Conservation (phyloP, 176 grass and related monocot species). For the Aegilops bicornis region DNA sequence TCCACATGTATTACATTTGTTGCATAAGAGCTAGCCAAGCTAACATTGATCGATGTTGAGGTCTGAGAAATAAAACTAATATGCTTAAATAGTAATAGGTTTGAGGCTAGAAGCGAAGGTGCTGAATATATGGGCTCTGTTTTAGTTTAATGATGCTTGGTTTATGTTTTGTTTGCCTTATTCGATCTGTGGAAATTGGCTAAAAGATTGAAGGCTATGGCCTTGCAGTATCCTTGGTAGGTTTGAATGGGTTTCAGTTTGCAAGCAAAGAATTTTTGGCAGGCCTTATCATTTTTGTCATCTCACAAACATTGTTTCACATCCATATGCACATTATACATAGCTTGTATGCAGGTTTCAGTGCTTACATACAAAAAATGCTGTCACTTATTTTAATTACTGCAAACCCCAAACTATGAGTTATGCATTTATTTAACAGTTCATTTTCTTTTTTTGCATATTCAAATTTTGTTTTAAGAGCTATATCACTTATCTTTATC, state of each 20-base stretch:
- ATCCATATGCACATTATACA: conserved; percentile 1
- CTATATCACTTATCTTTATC: conserved; percentile 57
- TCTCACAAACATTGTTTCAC: not conserved
- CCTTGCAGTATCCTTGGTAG: not conserved
- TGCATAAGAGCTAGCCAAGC: not conserved
- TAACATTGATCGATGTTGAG: not conserved
- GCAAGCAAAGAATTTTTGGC: not conserved
- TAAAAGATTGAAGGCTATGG: not conserved
- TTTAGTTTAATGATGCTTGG: not conserved
- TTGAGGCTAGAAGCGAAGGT: not conserved
- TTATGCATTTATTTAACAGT: conserved; percentile 7
- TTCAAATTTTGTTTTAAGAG: conserved; percentile 28
- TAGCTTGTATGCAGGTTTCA: not conserved
- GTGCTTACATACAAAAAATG: not conserved
- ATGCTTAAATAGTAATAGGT: not conserved
- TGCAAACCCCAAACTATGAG: not conserved
- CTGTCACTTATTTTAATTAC: conserved; percentile 19
- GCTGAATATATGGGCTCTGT: not conserved
- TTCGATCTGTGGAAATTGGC: not conserved
- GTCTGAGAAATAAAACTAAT: conserved; percentile 2
- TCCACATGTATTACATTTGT: conserved; percentile 8
- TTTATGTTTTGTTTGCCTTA: not conserved
- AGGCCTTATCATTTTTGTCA: not conserved
- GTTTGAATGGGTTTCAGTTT: not conserved
- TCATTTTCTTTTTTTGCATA: not conserved